A percentile compares a stretch with the other conserved stretches of the same genome.
These are phyloP conservation scores for Juglanconis sp. DNA, from an alignment of 2,329 filamentous ascomycete species.

Conservation along the genomic window DNA sequence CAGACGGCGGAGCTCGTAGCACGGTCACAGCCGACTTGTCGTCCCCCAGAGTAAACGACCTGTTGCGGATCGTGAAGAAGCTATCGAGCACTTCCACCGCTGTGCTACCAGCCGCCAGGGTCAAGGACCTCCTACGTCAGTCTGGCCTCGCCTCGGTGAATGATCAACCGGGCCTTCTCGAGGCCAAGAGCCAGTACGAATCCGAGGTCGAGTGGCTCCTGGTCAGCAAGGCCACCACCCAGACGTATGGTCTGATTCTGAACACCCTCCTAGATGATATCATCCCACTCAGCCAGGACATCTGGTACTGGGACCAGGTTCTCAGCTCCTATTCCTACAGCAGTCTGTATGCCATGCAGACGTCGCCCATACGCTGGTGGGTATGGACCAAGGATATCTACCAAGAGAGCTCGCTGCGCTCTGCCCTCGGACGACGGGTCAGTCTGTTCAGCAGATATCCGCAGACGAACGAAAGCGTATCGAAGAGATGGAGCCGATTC, in stretches of 20 bases:
- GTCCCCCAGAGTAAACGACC: slow-evolving; percentile 54
- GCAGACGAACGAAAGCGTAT: slow-evolving; percentile 29
- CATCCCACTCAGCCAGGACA: slow-evolving; percentile 77
- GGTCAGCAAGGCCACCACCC: slow-evolving; percentile 86
- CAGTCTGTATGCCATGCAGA: slow-evolving; percentile 82
- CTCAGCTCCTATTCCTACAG: slow-evolving; percentile 75
- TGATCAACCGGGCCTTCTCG: slow-evolving; percentile 28
- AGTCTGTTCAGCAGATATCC: slow-evolving; percentile 13
- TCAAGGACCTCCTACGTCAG: slow-evolving; percentile 61
- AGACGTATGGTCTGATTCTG: slow-evolving; percentile 79
- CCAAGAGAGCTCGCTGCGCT: slow-evolving; percentile 51
- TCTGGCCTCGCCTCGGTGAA: slow-evolving; percentile 52
- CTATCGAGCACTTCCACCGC: slow-evolving; percentile 67
- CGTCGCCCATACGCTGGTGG: slow-evolving; percentile 73
- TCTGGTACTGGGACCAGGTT: slow-evolving; percentile 95
- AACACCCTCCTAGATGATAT: slow-evolving; percentile 78
- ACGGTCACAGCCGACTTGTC: slow-evolving; percentile 39
- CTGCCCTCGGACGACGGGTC: slow-evolving; percentile 25
- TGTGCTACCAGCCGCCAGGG: slow-evolving; percentile 56
- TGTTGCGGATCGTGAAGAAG: slow-evolving; percentile 66
- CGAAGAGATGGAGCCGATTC: slow-evolving; percentile 63
- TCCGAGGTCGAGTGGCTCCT: slow-evolving; percentile 86
- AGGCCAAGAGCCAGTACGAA: slow-evolving; percentile 54
- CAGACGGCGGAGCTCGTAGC: slow-evolving; percentile 25
- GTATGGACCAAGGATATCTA: slow-evolving; percentile 69